Base-by-base conservation (phyloP, 225 moss, liverwort and hornwort species). In the Pleurozium schreberi region DNA sequence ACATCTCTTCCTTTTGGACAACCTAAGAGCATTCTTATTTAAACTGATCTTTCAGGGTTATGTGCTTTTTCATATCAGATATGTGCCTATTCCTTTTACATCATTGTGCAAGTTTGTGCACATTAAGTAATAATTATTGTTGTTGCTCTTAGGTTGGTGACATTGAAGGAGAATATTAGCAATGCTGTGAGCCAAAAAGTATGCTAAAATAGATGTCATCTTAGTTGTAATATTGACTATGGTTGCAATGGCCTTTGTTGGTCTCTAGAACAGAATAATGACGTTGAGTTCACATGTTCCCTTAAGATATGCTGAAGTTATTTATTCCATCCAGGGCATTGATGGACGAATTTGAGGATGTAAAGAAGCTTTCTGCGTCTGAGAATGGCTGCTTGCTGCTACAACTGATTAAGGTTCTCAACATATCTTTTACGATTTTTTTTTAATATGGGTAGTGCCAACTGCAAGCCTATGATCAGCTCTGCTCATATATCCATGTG, bases 261-360 rank as follows among this genome's bases (percentile, higher is more conserved):
- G 53, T 84, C 64, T 66, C 18, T 80, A 16, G 43, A 74, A 19
- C 22, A 58, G 45, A 66, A 50, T 25, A 69, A 57, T 47, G 60
- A 57, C n/a, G 31, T 73, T 47, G 28, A 65, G 73, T 73, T 83
- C 70, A 62, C 33, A 36, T 28, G 30, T 82, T 75, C n/a, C 57
- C 55, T 76, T 27, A 65, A 71, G 66, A 53, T 65, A 57, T 87
- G 36, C 85, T 90, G 47, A 90, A 64, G 52, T 8, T 45, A 66
- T 86, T n/a, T 74, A 23, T 53, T 92, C 86, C 66, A 64, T 87
- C 79, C 88, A 95, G 93, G 85, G 87, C 81, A 36, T 88, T 93
- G 74, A 87, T 93, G 86, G 95, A 92, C 70, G 89, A 94, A 86
- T 95, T 90, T 89, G 94, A 95, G 88, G 87, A 90, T 85, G 87